phyloP scores from a whole-genome alignment of 2,329 filamentous ascomycete genomes.

The Sclerotiophoma versabilis region DNA sequence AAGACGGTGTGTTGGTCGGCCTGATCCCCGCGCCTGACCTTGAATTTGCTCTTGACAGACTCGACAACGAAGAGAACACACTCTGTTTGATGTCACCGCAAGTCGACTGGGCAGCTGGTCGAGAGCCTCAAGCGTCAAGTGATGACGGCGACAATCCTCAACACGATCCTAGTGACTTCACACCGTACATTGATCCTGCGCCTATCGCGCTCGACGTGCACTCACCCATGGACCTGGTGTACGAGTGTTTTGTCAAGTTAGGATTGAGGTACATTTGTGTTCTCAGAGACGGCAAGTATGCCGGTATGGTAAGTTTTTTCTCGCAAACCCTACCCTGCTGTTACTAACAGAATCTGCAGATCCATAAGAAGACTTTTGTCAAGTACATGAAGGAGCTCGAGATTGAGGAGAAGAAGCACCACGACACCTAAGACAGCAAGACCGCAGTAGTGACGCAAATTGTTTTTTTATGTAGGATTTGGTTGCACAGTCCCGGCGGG shows the following conservation, averaged over 20 bases:
- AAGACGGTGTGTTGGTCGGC: constrained; percentile 80
- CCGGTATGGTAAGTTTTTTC: constrained; percentile 74
- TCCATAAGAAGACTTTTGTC: constrained; percentile 96
- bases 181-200: constrained; percentile 87
- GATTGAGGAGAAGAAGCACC: constrained; percentile 51
- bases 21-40: constrained; percentile 93
- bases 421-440: background rate
- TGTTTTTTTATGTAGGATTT: background rate
- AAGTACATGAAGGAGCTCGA: constrained; percentile 90
- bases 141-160: constrained; percentile 58
- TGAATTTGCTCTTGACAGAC: constrained; percentile 86
- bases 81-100: constrained; percentile 83
- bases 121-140: constrained; percentile 62
- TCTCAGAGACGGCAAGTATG: constrained; percentile 80
- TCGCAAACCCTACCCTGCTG: background rate
- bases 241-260: constrained; percentile 95
- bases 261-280: constrained; percentile 94
- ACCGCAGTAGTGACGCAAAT: background rate
- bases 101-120: constrained; percentile 54
- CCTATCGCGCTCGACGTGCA: constrained; percentile 87
- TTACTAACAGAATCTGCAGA: constrained; percentile 52
- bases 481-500: background rate
- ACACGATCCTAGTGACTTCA: constrained; percentile 80
- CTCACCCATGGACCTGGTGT: constrained; percentile 92
- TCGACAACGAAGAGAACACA: constrained; percentile 75